These are phyloP conservation scores for Pseudocercospora ulei DNA, from an alignment of 2,329 filamentous ascomycete genomes.

Conservation along the genomic window DNA sequence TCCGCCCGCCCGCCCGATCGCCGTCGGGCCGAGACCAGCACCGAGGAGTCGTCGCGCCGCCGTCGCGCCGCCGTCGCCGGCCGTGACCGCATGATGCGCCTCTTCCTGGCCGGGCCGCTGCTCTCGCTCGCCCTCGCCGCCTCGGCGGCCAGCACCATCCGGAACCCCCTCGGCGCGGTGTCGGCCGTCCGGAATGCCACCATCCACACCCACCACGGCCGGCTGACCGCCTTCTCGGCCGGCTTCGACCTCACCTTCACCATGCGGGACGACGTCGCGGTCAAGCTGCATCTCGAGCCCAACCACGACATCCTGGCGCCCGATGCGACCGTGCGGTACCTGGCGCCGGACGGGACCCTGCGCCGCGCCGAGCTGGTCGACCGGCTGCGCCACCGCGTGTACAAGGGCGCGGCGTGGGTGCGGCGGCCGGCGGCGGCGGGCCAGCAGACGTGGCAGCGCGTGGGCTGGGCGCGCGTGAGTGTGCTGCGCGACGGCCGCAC, in stretches of 20 bases:
- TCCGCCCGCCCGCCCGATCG: neutral
- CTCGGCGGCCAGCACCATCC: constrained; percentile 48
- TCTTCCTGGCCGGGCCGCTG: constrained; percentile 6
- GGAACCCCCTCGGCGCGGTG: constrained; percentile 68
- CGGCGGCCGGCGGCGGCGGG: constrained; percentile 44
- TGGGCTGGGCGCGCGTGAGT: constrained; percentile 77
- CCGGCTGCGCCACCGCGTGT: constrained; percentile 68
- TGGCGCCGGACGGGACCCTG: constrained; percentile 62
- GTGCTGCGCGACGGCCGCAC: constrained; percentile 63
- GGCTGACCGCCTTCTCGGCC: constrained; percentile 64
- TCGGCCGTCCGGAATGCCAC: constrained; percentile 62
- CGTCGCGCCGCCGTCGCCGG: constrained; percentile 9
- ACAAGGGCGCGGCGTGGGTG: constrained; percentile 67
- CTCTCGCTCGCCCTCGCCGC: constrained; percentile 19
- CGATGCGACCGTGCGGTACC: constrained; percentile 61
- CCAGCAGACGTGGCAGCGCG: constrained; percentile 60
- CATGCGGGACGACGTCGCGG: constrained; percentile 54
- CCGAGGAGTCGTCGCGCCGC: too few relatives aligned
- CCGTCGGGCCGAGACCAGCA: too few relatives aligned
- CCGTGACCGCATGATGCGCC: too few relatives aligned
- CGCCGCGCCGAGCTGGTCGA: constrained; percentile 58
- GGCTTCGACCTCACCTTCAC: constrained; percentile 77
- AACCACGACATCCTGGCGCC: constrained; percentile 82
- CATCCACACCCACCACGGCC: constrained; percentile 68
- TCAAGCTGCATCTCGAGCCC: constrained; percentile 74